A percentile compares a stretch with the other conserved stretches of the same genome.
Conservation (phyloP, 2,329 filamentous ascomycete species). For the Fusarium concolor region DNA sequence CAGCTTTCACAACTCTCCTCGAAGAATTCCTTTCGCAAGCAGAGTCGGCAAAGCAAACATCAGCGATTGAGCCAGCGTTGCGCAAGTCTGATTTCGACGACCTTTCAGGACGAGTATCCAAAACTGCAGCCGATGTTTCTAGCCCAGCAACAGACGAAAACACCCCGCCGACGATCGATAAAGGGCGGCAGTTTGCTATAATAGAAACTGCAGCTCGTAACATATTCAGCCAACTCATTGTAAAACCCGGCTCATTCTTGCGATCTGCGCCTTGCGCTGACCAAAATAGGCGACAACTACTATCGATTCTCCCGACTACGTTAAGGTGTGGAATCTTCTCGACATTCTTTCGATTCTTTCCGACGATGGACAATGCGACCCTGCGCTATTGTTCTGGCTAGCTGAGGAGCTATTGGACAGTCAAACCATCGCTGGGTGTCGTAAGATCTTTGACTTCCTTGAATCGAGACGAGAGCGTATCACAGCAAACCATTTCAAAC, state of each 20-base stretch:
- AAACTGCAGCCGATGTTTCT: constrained; percentile 47
- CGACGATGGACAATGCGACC: constrained; percentile 81
- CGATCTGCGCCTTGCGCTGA: constrained; percentile 48
- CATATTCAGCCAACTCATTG: constrained; percentile 82
- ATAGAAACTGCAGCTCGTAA: constrained; percentile 87
- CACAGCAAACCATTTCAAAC: constrained; percentile 81
- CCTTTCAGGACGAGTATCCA: constrained; percentile 58
- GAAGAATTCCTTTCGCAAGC: constrained; percentile 69
- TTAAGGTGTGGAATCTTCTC: constrained; percentile 90
- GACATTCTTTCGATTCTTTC: constrained; percentile 91
- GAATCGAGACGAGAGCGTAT: constrained; percentile 93
- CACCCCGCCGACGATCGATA: constrained; percentile 56
- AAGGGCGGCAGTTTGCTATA: constrained; percentile 70
- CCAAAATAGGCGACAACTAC: constrained; percentile 72
- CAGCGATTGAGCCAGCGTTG: constrained; percentile 78
- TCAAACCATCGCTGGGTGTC: constrained; percentile 92
- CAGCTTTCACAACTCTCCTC: constrained; percentile 65
- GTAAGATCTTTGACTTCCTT: constrained; percentile 92
- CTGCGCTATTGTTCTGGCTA: constrained; percentile 86
- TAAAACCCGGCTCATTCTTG: constrained; percentile 57
- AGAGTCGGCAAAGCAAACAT: constrained; percentile 66
- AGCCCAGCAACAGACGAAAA: constrained; percentile 44
- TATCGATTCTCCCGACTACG: constrained; percentile 83
- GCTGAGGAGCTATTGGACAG: constrained; percentile 96
- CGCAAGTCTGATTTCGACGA: constrained; percentile 73